phyloP scores from a whole-genome alignment of 257 asterid species.

The Lycium ferocissimum region DNA sequence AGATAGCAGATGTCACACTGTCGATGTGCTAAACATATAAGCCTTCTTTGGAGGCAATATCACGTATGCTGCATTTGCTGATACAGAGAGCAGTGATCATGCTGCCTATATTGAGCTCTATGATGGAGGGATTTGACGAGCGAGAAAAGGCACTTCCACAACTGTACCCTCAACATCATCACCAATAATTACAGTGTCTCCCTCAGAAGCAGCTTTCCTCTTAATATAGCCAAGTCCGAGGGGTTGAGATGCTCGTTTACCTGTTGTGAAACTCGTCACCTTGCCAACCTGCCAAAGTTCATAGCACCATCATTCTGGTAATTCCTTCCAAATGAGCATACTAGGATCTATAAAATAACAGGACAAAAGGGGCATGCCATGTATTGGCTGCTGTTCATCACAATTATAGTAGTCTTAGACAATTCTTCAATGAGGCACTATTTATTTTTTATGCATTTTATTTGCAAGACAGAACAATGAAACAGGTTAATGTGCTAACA shows the following conservation, averaged over 20 bases:
- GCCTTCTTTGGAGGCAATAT: background rate
- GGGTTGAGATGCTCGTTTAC: slow-evolving; percentile 59
- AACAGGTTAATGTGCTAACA: background rate
- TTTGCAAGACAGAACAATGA: slow-evolving; percentile 4
- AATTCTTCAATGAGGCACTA: background rate
- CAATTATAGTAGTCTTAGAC: background rate
- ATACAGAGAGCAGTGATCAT: background rate
- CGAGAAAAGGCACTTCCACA: slow-evolving; percentile 84
- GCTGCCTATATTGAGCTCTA: background rate
- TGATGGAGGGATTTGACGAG: slow-evolving; percentile 58
- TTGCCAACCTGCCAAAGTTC: slow-evolving; percentile 75
- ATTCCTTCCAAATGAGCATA: slow-evolving; percentile 3
- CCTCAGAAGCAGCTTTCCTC: slow-evolving; percentile 73
- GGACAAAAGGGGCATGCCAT: background rate
- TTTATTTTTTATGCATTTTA: slow-evolving; percentile 17
- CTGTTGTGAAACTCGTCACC: slow-evolving; percentile 77
- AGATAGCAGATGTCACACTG: background rate
- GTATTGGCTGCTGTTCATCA: background rate
- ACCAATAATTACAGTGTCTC: slow-evolving; percentile 74
- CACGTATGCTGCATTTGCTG: background rate
- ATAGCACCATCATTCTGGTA: slow-evolving; percentile 29
- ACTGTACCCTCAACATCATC: slow-evolving; percentile 67
- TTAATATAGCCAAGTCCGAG: slow-evolving; percentile 92
- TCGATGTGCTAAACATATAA: background rate
- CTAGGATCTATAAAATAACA: background rate